Evolutionary conservation across 2,329 filamentous ascomycete species (phyloP), one percentile per base, ranked within the genome.

Genomic region (Neofusicoccum cordaticola): DNA sequence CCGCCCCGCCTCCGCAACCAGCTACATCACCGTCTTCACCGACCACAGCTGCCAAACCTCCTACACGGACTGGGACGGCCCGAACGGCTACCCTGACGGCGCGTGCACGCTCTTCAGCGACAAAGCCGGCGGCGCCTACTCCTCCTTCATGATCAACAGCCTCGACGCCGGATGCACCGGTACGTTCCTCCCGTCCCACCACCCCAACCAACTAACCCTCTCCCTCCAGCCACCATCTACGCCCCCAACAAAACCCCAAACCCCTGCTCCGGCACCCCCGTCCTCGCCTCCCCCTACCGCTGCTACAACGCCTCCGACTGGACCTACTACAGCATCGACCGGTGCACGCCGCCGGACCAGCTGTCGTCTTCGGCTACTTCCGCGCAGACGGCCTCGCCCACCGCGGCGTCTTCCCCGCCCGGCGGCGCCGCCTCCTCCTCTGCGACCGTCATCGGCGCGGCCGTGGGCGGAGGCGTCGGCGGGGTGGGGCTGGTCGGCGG

Each of bases 331-430:
- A 64, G 62, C 62, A 64, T 64, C 51, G 62, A 64, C 34, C 35
- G 19, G 3, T 64, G 62, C 9, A 81, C 68, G 47, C 85, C 77
- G 4, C 77, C 19, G 19, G 19, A 22, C 19, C 19, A 22, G 19
- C 19, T 22, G 19, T 2, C 19, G 19, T 22, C 19, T 2, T 2
- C 19, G 19, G 2, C 19, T 2, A 2, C 19, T 22, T 22, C 19
- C 19, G 2, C 19, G 2, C 19, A 22, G 19, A 22, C 19, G 19
- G 19, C 19, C 19, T 2, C 2, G 19, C 19, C 19, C 19, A 22
- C 19, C 2, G 2, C 19, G 2, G 19, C 19, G 19, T 22, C 19
- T 22, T 2, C 19, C 0, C 2, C 19, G 19, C 19, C 2, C 19
- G 19, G 19, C 19, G 19, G 19, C 19, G 0, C 2, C 19, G 2